phyloP scores from a whole-genome alignment of 2,329 filamentous ascomycete species.

The Fusarium napiforme region DNA sequence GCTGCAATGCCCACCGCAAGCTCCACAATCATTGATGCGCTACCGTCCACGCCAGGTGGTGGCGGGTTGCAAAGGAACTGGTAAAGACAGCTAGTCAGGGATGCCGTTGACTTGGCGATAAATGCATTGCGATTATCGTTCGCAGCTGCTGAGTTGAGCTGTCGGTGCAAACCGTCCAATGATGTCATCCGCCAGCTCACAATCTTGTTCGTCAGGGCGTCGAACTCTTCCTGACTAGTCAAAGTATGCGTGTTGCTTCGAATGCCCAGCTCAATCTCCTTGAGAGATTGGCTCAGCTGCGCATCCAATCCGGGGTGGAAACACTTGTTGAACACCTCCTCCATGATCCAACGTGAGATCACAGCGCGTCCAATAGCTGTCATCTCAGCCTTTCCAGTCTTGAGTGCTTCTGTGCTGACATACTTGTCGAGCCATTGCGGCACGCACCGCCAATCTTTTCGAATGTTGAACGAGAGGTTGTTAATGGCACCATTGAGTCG shows the following conservation, averaged over 20 bases:
- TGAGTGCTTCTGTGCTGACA: constrained; percentile 86
- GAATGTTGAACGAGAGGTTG: constrained; percentile 94
- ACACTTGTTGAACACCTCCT: constrained; percentile 89
- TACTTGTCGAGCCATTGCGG: constrained; percentile 82
- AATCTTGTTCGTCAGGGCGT: constrained; percentile 86
- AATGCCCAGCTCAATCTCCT: constrained; percentile 88
- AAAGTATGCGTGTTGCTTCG: constrained; percentile 78
- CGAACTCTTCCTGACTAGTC: constrained; percentile 85
- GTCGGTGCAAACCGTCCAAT: constrained; percentile 84
- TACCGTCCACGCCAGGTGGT: constrained; percentile 84
- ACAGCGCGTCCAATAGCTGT: constrained; percentile 91
- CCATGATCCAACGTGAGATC: constrained; percentile 88
- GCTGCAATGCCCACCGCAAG: constrained; percentile 85
- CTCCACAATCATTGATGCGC: constrained; percentile 92
- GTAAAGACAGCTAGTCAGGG: constrained; percentile 75
- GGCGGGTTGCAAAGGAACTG: constrained; percentile 81
- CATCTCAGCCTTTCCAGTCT: constrained; percentile 96
- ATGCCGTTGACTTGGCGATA: constrained; percentile 74
- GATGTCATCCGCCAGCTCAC: constrained; percentile 95
- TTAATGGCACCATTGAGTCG: constrained; percentile 93
- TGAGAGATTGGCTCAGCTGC: constrained; percentile 79
- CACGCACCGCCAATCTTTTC: constrained; percentile 89
- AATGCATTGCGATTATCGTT: constrained; percentile 74
- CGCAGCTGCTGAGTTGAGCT: constrained; percentile 73
- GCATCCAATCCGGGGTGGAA: constrained; percentile 91